Conservation (phyloP, 306 rosid species). For the Prosopis cineraria region DNA sequence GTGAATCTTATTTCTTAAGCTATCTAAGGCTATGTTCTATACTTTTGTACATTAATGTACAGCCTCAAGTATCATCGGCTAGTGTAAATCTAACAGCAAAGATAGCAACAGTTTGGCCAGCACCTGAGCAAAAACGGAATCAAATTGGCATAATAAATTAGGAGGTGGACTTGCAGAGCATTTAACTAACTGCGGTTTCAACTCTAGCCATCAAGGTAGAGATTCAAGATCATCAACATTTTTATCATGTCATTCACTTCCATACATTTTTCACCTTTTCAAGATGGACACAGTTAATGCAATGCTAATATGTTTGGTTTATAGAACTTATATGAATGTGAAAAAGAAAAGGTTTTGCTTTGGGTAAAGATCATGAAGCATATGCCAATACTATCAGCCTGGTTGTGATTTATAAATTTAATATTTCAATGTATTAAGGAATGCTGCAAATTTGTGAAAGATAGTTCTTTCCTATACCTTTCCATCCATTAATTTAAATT, state of each 20-base stretch:
- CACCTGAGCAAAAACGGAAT: slow-evolving; percentile 53
- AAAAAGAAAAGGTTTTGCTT: neutral
- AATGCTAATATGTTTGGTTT: slow-evolving; percentile 3
- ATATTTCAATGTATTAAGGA: no score
- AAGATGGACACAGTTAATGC: neutral
- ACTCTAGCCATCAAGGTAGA: slow-evolving; percentile 71
- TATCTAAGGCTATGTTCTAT: slow-evolving; percentile 23
- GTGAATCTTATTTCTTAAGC: neutral
- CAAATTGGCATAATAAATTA: slow-evolving; percentile 59
- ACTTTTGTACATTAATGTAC: slow-evolving; percentile 34
- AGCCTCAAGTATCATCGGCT: slow-evolving; percentile 91
- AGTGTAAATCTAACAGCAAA: slow-evolving; percentile 77
- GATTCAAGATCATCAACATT: neutral
- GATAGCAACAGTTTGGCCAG: slow-evolving; percentile 75
- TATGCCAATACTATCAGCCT: neutral
- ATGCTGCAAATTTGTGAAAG: neutral
- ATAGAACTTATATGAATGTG: neutral
- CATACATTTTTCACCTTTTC: neutral
- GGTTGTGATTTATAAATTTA: neutral
- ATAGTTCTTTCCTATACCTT: neutral
- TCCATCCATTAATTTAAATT: no score
- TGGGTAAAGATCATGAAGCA: neutral
- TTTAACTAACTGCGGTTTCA: slow-evolving; percentile 82
- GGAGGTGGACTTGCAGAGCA: slow-evolving; percentile 89
- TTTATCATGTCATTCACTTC: neutral